These are phyloP conservation scores for Gloeopeniophorella convolvens DNA, from an alignment of 768 basidiomycete genomes.

Conservation along the genomic window DNA sequence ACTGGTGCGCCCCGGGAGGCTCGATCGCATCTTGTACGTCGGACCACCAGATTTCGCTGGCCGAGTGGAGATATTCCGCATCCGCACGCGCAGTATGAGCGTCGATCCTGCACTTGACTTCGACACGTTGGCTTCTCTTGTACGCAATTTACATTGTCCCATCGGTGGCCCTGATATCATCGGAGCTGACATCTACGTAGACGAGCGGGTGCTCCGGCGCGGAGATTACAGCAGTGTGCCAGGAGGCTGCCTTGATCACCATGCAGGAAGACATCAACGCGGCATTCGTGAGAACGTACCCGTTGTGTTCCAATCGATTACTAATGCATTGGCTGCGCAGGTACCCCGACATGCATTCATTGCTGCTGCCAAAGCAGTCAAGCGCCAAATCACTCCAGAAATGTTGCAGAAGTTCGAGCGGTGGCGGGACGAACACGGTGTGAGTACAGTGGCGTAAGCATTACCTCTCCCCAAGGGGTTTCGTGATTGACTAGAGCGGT, in stretches of 20 bases:
- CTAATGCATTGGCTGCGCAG: constrained; percentile 33
- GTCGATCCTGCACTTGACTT: constrained; percentile 67
- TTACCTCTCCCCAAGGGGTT: background rate
- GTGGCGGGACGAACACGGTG: constrained; percentile 45
- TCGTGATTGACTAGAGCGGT: no score
- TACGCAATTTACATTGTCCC: constrained; percentile 28
- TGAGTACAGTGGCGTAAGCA: background rate
- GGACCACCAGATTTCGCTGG: constrained; percentile 81
- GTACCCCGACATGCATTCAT: constrained; percentile 70
- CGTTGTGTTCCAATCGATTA: background rate
- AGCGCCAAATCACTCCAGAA: constrained; percentile 78
- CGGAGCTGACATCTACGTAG: constrained; percentile 35
- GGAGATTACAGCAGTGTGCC: constrained; percentile 86
- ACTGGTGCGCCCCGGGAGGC: constrained; percentile 87
- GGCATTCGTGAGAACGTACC: constrained; percentile 48
- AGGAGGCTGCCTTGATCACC: constrained; percentile 89
- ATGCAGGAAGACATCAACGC: constrained; percentile 87
- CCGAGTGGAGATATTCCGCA: constrained; percentile 78
- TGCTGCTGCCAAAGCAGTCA: constrained; percentile 60
- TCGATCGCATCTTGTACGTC: constrained; percentile 92
- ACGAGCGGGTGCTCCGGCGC: constrained; percentile 96
- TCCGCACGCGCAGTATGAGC: constrained; percentile 74
- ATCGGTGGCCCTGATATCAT: constrained; percentile 2
- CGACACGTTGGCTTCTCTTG: constrained; percentile 60
- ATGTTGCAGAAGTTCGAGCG: constrained; percentile 63